Percentiles rank a stretch among this genome's conserved stretches.
Conservation (phyloP, 164 flowering plant genomes). For the Berberis vulgaris region DNA sequence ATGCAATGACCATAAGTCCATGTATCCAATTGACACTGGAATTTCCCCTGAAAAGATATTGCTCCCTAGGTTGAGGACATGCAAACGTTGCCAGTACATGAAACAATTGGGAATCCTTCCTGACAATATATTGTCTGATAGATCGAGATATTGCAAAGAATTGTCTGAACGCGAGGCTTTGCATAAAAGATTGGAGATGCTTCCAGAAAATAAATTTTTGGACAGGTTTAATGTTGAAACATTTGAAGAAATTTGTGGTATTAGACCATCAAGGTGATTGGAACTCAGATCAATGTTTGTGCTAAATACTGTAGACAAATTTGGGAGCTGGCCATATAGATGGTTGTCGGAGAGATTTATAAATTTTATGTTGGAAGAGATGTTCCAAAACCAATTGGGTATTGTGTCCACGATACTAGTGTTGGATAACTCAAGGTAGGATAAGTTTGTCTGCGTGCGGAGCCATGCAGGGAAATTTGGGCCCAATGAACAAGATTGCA, state of each 20-base stretch:
- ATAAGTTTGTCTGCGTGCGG: background rate
- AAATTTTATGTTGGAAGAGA: background rate
- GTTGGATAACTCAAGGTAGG: background rate
- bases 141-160: background rate
- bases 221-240: background rate
- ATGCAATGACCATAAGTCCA: background rate
- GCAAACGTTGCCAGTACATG: background rate
- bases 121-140: slow-evolving; percentile 1
- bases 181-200: background rate
- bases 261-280: slow-evolving; percentile 2
- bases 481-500: background rate
- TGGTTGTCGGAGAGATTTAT: background rate
- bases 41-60: background rate
- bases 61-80: background rate
- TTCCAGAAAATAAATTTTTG: slow-evolving; percentile 2
- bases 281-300: background rate
- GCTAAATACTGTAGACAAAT: background rate
- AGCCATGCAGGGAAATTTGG: background rate
- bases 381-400: background rate
- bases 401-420: background rate
- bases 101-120: slow-evolving; percentile 7
- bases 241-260: background rate
- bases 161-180: background rate
- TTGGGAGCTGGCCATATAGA: background rate
- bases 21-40: background rate